Conservation (phyloP, 352 stramenopile species). For the Aphanomyces stellatus region DNA sequence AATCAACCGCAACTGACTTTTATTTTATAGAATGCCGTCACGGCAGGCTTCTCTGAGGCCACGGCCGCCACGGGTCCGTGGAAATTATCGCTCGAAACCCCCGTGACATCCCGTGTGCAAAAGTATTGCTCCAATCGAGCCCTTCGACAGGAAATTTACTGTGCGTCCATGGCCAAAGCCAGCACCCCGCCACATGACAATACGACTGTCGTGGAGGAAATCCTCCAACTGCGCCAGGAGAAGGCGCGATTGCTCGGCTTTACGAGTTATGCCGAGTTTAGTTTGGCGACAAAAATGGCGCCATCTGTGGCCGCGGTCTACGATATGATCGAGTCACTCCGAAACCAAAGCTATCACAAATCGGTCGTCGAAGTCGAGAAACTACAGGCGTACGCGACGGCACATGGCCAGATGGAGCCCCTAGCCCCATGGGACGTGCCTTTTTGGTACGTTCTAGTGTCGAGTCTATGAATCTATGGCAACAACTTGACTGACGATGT, state of each 20-base stretch:
- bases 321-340: conserved; percentile 90
- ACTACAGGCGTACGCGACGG: conserved; percentile 79
- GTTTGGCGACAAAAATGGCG: conserved; percentile 94
- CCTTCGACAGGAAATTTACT: conserved; percentile 91
- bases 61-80: conserved; percentile 86
- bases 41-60: conserved; percentile 35
- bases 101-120: conserved; percentile 94
- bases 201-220: conserved; percentile 88
- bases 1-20: no score
- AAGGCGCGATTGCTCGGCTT: conserved; percentile 91
- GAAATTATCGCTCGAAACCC: conserved; percentile 92
- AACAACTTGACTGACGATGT: no score
- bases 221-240: conserved; percentile 88
- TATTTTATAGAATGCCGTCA: conserved; percentile 34
- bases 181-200: conserved; percentile 88
- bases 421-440: conserved; percentile 93
- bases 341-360: conserved; percentile 87
- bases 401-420: conserved; percentile 58
- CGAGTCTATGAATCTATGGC: no score
- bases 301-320: conserved; percentile 84
- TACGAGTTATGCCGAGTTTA: conserved; percentile 88
- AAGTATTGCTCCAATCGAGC: conserved; percentile 88
- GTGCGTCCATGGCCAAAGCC: conserved; percentile 86
- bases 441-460: conserved; percentile 79
- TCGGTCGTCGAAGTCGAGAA: conserved; percentile 86